Evolutionary conservation across 495 filamentous ascomycete genomes (phyloP).

Genomic region (Clavariopsis aquatica): DNA sequence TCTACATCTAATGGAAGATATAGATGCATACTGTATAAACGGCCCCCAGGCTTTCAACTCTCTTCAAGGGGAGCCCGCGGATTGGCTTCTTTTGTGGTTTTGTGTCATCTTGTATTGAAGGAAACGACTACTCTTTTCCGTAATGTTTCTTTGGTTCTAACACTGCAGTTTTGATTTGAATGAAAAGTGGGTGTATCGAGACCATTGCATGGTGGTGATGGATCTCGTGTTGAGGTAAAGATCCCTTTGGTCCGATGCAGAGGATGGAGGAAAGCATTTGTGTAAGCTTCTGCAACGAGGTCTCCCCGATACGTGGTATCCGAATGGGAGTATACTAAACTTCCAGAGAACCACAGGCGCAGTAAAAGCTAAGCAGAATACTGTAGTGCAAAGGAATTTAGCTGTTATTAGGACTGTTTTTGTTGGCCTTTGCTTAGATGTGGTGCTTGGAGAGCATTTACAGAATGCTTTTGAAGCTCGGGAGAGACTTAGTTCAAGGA

Average conservation of each 20-base stretch:
- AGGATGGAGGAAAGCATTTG: not conserved
- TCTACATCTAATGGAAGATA: too few species aligned
- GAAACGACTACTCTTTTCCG: too few species aligned
- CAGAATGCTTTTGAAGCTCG: not conserved
- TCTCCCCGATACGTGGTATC: not conserved
- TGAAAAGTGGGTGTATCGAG: conserved; percentile 8
- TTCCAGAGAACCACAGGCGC: not conserved
- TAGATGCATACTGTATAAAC: too few species aligned
- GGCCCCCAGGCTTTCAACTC: too few species aligned
- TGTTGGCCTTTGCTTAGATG: not conserved
- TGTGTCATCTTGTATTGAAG: too few species aligned
- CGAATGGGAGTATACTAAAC: not conserved
- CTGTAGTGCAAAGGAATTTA: not conserved
- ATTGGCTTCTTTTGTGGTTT: too few species aligned
- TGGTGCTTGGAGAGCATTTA: not conserved
- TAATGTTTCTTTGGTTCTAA: too few species aligned
- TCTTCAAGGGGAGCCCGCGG: too few species aligned
- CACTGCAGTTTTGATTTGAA: not conserved
- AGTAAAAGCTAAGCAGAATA: not conserved
- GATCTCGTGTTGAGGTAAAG: not conserved
- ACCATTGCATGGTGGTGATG: conserved; percentile 5
- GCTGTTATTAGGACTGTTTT: not conserved
- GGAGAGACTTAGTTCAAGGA: not conserved
- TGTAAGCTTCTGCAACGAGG: not conserved
- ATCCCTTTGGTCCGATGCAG: not conserved